Conservation (phyloP, 164 flowering plant species). For the Tetracentron sinense region DNA sequence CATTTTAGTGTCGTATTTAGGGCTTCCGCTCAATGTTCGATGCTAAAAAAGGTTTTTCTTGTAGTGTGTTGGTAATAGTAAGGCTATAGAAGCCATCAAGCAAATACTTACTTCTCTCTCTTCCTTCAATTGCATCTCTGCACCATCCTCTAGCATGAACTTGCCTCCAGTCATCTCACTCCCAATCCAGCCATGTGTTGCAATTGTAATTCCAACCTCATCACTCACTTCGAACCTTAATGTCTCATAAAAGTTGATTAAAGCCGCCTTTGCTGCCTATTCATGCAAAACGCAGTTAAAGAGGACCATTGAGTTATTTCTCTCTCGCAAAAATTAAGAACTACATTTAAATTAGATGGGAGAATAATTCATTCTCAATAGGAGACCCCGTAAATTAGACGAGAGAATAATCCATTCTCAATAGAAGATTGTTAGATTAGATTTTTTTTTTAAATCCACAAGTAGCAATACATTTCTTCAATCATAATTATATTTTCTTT, state of each 20-base stretch:
- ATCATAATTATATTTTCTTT: too few relatives aligned
- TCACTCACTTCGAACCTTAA: conserved; percentile 68
- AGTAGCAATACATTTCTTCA: neutral
- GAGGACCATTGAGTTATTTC: neutral
- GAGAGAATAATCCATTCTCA: neutral
- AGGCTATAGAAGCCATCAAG: too few relatives aligned
- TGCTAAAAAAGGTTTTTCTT: too few relatives aligned
- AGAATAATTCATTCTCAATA: neutral
- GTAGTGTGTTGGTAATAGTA: too few relatives aligned
- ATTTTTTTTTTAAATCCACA: too few relatives aligned
- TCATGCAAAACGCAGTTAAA: conserved; percentile 3
- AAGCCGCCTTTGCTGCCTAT: conserved; percentile 89
- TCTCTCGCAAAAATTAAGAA: neutral
- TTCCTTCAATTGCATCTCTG: conserved; percentile 93
- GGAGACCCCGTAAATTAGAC: neutral
- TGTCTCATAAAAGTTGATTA: conserved; percentile 82
- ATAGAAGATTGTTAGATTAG: too few relatives aligned
- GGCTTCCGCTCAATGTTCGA: too few relatives aligned
- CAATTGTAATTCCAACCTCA: conserved; percentile 79
- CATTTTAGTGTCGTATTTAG: too few relatives aligned
- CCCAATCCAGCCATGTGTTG: conserved; percentile 94
- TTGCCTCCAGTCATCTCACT: conserved; percentile 77
- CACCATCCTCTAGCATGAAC: conserved; percentile 73
- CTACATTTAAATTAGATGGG: too few relatives aligned
- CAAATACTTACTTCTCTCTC: conserved; percentile 68